phyloP scores from a whole-genome alignment of 768 basidiomycete genomes.

The Rhodotorula paludigena region DNA sequence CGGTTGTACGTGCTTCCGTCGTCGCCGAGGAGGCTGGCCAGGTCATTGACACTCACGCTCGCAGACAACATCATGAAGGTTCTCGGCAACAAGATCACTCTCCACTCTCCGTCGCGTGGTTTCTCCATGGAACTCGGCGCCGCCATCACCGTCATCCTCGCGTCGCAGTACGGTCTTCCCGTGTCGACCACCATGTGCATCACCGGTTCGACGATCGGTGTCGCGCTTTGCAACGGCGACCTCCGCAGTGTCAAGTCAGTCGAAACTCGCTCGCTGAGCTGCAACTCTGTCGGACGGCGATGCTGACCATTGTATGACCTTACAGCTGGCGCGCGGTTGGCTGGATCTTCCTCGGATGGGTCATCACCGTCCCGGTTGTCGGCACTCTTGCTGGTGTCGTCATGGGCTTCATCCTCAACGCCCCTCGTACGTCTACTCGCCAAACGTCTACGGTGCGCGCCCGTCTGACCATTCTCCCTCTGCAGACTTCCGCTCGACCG shows the following conservation, averaged over 20 bases:
- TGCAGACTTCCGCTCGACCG: no score
- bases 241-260: slow-evolving; percentile 45
- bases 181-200: slow-evolving; percentile 50
- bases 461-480: no score
- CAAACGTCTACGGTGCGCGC: no score
- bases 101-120: slow-evolving; percentile 51
- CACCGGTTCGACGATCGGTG: slow-evolving; percentile 47
- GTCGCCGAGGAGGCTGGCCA: no score
- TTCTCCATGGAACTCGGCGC: slow-evolving; percentile 50
- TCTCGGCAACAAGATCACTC: slow-evolving; percentile 49
- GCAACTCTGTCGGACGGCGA: no score
- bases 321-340: not conserved
- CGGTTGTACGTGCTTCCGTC: slow-evolving; percentile 44
- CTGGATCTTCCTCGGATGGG: slow-evolving; percentile 33
- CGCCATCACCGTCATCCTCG: slow-evolving; percentile 51
- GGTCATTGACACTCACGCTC: no score
- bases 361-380: slow-evolving; percentile 39
- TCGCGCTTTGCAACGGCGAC: slow-evolving; percentile 41
- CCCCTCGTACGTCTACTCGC: no score
- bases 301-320: no score
- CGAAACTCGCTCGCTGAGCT: slow-evolving; percentile 28
- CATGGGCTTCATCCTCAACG: slow-evolving; percentile 45
- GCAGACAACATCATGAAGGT: slow-evolving; percentile 49
- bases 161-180: slow-evolving; percentile 47
- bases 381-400: slow-evolving; percentile 44